Percentiles rank a stretch among this genome's conserved stretches.
phyloP scores from a whole-genome alignment of 208 protist genomes.

The Angomonas desouzai region DNA sequence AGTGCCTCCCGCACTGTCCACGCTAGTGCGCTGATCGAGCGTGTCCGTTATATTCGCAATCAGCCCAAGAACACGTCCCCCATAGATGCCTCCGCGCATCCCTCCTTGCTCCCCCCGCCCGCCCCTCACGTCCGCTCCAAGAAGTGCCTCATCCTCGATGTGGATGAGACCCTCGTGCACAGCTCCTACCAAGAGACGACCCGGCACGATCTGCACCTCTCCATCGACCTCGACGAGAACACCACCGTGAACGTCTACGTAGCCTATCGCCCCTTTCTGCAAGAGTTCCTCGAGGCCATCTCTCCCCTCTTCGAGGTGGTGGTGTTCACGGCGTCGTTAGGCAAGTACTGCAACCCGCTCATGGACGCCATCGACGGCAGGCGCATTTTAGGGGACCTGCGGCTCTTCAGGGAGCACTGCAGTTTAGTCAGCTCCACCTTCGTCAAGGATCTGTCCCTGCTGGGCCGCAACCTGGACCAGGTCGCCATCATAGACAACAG shows the following conservation, averaged over 20 bases:
- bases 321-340: slow-evolving; percentile 85
- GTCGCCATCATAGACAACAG: slow-evolving; percentile 89
- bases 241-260: slow-evolving; percentile 79
- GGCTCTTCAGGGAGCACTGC: slow-evolving; percentile 85
- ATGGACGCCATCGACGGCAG: slow-evolving; percentile 72
- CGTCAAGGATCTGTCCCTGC: slow-evolving; percentile 85
- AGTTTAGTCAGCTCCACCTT: slow-evolving; percentile 72
- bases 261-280: slow-evolving; percentile 67
- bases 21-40: slow-evolving; percentile 41
- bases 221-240: slow-evolving; percentile 50
- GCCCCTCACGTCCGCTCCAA: slow-evolving; percentile 32
- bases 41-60: slow-evolving; percentile 43
- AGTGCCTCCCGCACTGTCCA: slow-evolving; percentile 21
- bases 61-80: slow-evolving; percentile 83
- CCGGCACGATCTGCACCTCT: slow-evolving; percentile 64
- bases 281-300: slow-evolving; percentile 73
- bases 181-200: slow-evolving; percentile 61
- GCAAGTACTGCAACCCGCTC: slow-evolving; percentile 75
- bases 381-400: slow-evolving; percentile 47
- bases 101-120: slow-evolving; percentile 59
- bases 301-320: slow-evolving; percentile 81
- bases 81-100: slow-evolving; percentile 52
- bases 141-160: slow-evolving; percentile 83
- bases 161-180: slow-evolving; percentile 91
- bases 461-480: slow-evolving; percentile 74